Base-by-base conservation (phyloP, 495 filamentous ascomycete genomes). In the Podospora conica region DNA sequence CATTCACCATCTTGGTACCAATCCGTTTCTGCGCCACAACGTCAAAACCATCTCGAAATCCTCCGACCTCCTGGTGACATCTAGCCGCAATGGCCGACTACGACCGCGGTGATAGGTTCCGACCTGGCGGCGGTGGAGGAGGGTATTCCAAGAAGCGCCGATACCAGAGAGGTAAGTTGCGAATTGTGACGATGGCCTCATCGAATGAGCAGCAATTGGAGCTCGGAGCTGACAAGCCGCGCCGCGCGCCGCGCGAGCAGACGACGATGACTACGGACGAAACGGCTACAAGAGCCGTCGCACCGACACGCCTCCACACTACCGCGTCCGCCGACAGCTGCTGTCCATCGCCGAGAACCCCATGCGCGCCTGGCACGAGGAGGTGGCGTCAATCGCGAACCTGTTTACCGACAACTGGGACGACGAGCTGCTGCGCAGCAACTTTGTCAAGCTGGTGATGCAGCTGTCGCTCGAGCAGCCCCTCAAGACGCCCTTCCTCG, bases 401-500 rank as follows among this genome's bases (percentile, higher is more conserved):
- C 83, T 86, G 9, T 85, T 96, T 21, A 82, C 86, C 21, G 90
- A 95, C 15, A 89, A 92, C 75, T 91, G 87, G 65, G 91, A 96
- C 3, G 92, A 60, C n/a, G 69, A 97, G 68, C 71, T 88, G 67
- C 75, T 96, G 23, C 83, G 84, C 59, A 81, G 80, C 54, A 85
- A 84, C 56, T 93, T 94, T 70, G 77, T 90, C 61, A 86, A 89
- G 63, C 81, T 94, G 28, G 77, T 87, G 22, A 76, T 94, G 58
- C 90, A 92, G 73, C 82, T 98, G 64, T 81, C 88, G 54, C 71
- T 93, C 22, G 95, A 99, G 78, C 95, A 99, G 77, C 94, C 96
- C 0, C 88, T 99, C 77, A 97, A 97, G 79, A 94, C 92, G 61
- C 96, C 95, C 2, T 97, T 97, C 74, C 82, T 95, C 61, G 93